A percentile compares a stretch with the other conserved stretches of the same genome.
phyloP scores from a whole-genome alignment of 208 protist species.

The Lotmaria passim region DNA sequence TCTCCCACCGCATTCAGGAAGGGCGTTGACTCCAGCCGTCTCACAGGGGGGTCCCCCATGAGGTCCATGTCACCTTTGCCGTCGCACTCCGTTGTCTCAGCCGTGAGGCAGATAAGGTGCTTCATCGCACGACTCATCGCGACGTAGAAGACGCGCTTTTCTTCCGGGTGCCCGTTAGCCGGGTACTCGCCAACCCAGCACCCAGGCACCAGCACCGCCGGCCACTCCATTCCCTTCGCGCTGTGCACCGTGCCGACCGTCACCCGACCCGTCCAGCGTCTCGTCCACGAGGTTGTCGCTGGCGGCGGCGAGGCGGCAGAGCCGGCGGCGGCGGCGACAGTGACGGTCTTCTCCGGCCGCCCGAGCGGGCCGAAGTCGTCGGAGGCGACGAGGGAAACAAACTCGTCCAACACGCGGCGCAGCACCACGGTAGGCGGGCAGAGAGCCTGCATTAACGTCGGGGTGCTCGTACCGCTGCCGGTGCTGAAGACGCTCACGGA shows the following conservation, averaged over 20 bases:
- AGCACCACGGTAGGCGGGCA: slow-evolving; percentile 41
- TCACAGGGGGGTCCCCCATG: neutral
- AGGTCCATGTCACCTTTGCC: neutral
- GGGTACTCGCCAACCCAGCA: slow-evolving; percentile 85
- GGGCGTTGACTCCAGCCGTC: slow-evolving; percentile 44
- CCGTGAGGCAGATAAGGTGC: slow-evolving; percentile 76
- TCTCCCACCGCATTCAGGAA: slow-evolving; percentile 38
- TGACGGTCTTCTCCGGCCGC: neutral
- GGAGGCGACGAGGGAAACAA: slow-evolving; percentile 62
- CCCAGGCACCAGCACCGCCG: slow-evolving; percentile 70
- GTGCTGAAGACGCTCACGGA: slow-evolving; percentile 23
- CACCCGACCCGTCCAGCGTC: slow-evolving; percentile 40
- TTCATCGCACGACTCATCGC: slow-evolving; percentile 86
- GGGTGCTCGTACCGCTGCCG: slow-evolving; percentile 4
- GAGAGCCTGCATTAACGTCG: slow-evolving; percentile 21
- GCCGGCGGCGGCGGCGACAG: neutral
- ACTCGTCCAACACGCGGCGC: slow-evolving; percentile 78
- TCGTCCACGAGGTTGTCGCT: no score
- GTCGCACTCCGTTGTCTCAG: slow-evolving; percentile 24
- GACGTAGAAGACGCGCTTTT: slow-evolving; percentile 89
- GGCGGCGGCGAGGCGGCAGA: slow-evolving; percentile 3
- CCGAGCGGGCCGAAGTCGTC: slow-evolving; percentile 78
- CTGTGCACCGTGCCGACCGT: slow-evolving; percentile 82
- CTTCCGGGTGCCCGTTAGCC: slow-evolving; percentile 46
- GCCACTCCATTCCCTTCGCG: slow-evolving; percentile 91